A percentile compares a stretch with the other conserved stretches of the same genome.
phyloP scores from a whole-genome alignment of 1,139 yeast genomes.

The Chernovozyma sophiae-reginae region DNA sequence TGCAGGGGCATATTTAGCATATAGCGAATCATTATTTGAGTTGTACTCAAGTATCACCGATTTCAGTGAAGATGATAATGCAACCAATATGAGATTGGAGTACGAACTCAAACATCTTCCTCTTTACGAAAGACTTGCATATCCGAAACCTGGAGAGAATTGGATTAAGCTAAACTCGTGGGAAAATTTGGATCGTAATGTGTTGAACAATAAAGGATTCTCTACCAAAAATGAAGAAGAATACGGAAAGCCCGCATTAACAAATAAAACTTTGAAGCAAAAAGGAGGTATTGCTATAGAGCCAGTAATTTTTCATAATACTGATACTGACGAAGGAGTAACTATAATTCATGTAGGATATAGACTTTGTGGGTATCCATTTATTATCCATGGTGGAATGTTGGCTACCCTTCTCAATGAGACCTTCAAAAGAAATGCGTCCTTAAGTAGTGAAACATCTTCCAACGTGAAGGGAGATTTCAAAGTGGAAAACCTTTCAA shows the following conservation, averaged over 20 bases:
- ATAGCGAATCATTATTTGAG: constrained; percentile 33
- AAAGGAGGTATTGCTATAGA: constrained; percentile 80
- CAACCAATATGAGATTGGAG: constrained; percentile 28
- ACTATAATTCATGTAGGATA: constrained; percentile 77
- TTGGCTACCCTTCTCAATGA: constrained; percentile 81
- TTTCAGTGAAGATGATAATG: constrained; percentile 19
- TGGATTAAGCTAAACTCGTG: constrained; percentile 53
- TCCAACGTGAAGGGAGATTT: constrained; percentile 38
- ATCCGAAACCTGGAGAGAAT: constrained; percentile 32
- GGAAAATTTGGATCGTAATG: constrained; percentile 52
- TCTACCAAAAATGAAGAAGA: constrained; percentile 28
- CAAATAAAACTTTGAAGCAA: constrained; percentile 33
- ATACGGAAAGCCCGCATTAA: constrained; percentile 23
- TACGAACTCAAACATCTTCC: constrained; percentile 48
- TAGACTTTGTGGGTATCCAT: constrained; percentile 80
- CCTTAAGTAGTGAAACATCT: constrained; percentile 28
- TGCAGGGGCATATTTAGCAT: constrained; percentile 29
- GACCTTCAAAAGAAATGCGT: constrained; percentile 57
- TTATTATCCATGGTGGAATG: constrained; percentile 86
- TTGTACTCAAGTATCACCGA: constrained; percentile 28
- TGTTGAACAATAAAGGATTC: constrained; percentile 24
- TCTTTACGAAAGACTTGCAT: constrained; percentile 45
- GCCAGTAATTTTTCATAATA: constrained; percentile 66
- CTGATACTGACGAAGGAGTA: constrained; percentile 53
- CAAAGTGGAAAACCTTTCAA: constrained; percentile 46